Evolutionary conservation across 2,329 filamentous ascomycete species (phyloP).

Genomic region (Botryotinia convoluta): DNA sequence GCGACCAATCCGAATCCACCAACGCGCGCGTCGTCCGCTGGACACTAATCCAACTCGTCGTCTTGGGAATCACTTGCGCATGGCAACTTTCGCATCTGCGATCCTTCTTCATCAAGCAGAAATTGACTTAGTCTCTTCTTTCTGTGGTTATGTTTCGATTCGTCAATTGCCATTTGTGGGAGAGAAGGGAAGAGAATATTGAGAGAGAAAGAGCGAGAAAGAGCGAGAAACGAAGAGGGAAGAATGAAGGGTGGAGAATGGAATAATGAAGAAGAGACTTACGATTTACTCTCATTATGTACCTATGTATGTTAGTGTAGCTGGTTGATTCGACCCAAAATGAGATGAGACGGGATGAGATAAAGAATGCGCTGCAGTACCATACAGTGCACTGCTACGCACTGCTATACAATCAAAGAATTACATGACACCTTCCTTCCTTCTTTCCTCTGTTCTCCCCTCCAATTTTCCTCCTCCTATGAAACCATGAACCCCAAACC

Average conservation of each 20-base stretch:
- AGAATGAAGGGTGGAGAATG: conserved; percentile 1
- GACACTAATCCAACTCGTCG: conserved; percentile 84
- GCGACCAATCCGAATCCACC: conserved; percentile 93
- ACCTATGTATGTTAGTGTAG: not conserved
- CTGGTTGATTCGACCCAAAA: not conserved
- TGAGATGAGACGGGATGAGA: not conserved
- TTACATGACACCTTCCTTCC: not conserved
- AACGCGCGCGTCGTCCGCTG: conserved; percentile 90
- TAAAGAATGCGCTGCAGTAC: not conserved
- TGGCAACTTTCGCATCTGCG: conserved; percentile 97
- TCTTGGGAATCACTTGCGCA: conserved; percentile 83
- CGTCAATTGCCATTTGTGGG: not conserved
- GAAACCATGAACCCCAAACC: not conserved
- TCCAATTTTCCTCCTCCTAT: not conserved
- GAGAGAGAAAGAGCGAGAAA: not conserved
- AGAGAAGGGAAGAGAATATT: not conserved
- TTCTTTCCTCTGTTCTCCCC: not conserved
- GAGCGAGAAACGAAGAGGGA: not conserved
- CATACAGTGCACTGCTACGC: not conserved
- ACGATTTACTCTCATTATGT: not conserved
- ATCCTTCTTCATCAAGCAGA: conserved; percentile 99
- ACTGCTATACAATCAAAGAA: conserved; percentile 16
- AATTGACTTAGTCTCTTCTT: conserved; percentile 72
- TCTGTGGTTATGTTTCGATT: not conserved
- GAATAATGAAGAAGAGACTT: not conserved